These are phyloP conservation scores for Pythium oligandrum DNA, from an alignment of 352 stramenopile genomes.

Conservation along the genomic window DNA sequence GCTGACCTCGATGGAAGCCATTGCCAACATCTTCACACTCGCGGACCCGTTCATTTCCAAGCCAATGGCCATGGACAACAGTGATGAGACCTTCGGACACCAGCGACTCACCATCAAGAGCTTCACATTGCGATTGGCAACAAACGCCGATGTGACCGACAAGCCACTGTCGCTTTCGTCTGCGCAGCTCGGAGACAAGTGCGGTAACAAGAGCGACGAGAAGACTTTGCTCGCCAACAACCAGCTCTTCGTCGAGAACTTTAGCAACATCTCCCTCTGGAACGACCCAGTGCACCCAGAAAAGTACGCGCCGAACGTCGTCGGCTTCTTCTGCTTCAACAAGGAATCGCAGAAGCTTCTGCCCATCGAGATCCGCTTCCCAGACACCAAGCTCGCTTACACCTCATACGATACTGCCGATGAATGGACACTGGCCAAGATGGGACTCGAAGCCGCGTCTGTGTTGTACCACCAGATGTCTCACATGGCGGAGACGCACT, in stretches of 20 bases:
- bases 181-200: constrained; percentile 2
- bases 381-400: constrained; percentile 8
- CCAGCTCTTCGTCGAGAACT: constrained; percentile 11
- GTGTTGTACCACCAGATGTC: constrained; percentile 10
- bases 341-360: constrained; percentile 4
- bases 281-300: constrained; percentile 4
- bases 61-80: too few relatives aligned
- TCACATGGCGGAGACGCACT: constrained; percentile 17
- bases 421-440: constrained; percentile 19
- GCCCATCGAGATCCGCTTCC: constrained; percentile 12
- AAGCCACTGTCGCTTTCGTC: constrained; percentile 1
- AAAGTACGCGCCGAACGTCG: constrained; percentile 8
- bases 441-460: constrained; percentile 5
- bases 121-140: too few relatives aligned
- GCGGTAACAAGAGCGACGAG: constrained; percentile 1
- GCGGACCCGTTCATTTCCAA: too few relatives aligned
- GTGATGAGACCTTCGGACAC: too few relatives aligned
- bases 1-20: too few relatives aligned
- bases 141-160: too few relatives aligned
- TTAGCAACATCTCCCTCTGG: constrained; percentile 5
- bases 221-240: background rate
- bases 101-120: too few relatives aligned
- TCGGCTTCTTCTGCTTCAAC: too few relatives aligned
- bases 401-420: constrained; percentile 4
- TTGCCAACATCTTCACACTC: too few relatives aligned